Conservation (phyloP, 768 basidiomycete genomes). For the Leccinum truebloodii region DNA sequence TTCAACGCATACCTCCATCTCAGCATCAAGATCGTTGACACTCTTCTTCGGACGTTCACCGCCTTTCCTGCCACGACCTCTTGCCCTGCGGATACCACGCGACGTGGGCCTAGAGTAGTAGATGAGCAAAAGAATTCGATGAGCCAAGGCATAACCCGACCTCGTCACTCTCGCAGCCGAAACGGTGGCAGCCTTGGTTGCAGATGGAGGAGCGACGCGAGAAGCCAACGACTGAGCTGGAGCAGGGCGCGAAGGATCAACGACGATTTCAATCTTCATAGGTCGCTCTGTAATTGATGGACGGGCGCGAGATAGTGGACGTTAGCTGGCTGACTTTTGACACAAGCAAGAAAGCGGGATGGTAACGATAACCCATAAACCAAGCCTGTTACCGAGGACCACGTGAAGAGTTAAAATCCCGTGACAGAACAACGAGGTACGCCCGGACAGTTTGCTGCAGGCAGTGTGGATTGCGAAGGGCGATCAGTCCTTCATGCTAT, state of each 20-base stretch:
- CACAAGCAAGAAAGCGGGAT: conserved; percentile 39
- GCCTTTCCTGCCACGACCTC: conserved; percentile 45
- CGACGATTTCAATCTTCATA: conserved; percentile 98
- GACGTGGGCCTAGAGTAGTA: conserved; percentile 30
- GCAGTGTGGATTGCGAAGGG: conserved; percentile 27
- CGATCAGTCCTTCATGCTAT: conserved; percentile 28
- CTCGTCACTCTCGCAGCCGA: conserved; percentile 33
- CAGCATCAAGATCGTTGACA: conserved; percentile 91
- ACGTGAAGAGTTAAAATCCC: conserved; percentile 22
- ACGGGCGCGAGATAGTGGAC: conserved; percentile 36
- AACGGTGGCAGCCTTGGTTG: conserved; percentile 27
- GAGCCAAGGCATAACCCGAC: conserved; percentile 28
- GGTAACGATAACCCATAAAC: conserved; percentile 37
- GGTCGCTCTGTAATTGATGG: conserved; percentile 73
- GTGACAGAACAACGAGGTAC: conserved; percentile 31
- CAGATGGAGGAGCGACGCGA: conserved; percentile 77
- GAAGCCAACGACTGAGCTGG: conserved; percentile 67
- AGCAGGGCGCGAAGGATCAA: conserved; percentile 76
- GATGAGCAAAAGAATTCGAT: conserved; percentile 2
- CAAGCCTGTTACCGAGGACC: conserved; percentile 26
- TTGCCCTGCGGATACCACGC: conserved; percentile 49
- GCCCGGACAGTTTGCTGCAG: conserved; percentile 24
- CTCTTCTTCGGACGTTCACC: conserved; percentile 71
- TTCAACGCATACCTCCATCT: conserved; percentile 81
- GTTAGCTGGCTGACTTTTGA: conserved; percentile 37